Evolutionary conservation across 164 flowering plant genomes (phyloP).

Genomic region (Umbilicus rupestris): DNA sequence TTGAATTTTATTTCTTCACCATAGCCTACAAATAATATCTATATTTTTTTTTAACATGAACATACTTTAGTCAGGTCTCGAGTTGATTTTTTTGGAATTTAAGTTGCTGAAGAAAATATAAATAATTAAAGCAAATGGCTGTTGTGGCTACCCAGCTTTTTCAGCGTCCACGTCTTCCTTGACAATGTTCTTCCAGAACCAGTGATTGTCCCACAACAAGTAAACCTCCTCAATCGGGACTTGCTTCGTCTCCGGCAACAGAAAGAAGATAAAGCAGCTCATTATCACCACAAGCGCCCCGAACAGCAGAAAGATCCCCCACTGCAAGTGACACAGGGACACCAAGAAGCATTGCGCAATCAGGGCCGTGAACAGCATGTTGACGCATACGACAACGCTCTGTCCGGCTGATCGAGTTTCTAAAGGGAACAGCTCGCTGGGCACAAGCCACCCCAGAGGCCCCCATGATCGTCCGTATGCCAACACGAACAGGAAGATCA

Average conservation of each 20-base stretch:
- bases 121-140: too few species aligned
- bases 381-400: constrained; percentile 74
- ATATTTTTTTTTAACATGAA: too few species aligned
- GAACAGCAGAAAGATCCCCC: constrained; percentile 69
- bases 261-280: constrained; percentile 65
- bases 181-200: constrained; percentile 56
- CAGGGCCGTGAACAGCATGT: constrained; percentile 71
- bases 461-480: constrained; percentile 90
- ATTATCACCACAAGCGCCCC: constrained; percentile 53
- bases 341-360: constrained; percentile 76
- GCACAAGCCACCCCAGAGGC: constrained; percentile 86
- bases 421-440: constrained; percentile 85
- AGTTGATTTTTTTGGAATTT: too few species aligned
- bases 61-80: too few species aligned
- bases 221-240: constrained; percentile 82
- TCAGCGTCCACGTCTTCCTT: neutral
- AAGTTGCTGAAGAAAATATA: too few species aligned
- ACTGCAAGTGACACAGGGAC: constrained; percentile 63
- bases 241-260: constrained; percentile 86
- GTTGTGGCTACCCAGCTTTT: neutral
- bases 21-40: too few species aligned
- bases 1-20: too few species aligned
- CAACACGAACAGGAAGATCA: constrained; percentile 52
- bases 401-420: constrained; percentile 91
- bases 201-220: constrained; percentile 49